Base-by-base conservation (phyloP, 2,329 filamentous ascomycete species). In the Delphinella strobiligena region DNA sequence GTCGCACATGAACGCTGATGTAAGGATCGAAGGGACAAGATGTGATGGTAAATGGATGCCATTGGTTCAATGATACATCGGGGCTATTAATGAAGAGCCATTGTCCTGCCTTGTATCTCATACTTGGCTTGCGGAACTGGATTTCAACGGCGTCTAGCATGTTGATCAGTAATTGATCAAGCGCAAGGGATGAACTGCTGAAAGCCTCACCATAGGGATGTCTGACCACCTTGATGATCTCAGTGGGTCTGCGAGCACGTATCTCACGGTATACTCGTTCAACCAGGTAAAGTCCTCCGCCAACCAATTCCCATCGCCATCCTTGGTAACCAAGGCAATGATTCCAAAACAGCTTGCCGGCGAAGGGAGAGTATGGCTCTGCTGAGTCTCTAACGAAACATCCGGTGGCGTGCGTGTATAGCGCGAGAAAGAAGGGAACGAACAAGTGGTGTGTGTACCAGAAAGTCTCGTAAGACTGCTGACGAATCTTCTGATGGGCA, bases 371-470 rank as follows among this genome's bases (percentile, higher is more conserved):
- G 50, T 80, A 72, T 2, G 78, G 74, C 0, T 75, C 54, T 4
- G 69, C 60, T 1, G 78, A 81, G 56, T 95, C 88, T 49, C 91
- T 83, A 30, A 98, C 91, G 65, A 98, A 98, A 64, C 91, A 98
- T 44, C 87, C 88, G 5, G 84, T 85, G 1, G 91, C 89, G 61
- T 98, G 91, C 10, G 89, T 96, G 63, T 96, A 98, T 50, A 98
- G 78, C 34, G 76, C 89, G 33, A 98, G 71, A 54, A 96, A 65
- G 62, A 98, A 98, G 2, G 91, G 89, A 45, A 98, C 82, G 55
- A 96, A 96, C n/a, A 98, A 74, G 54, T 98, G 91, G 62, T 98
- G 91, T 1, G 87, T 94, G 64, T 98, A 98, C 91, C 91, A 98
- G 60, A 98, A 98, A 0, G 89, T 93, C 65, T 98, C 91, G 56